phyloP scores from a whole-genome alignment of 1,284 basidiomycete genomes.

The Sanghuangporus sanghuang region DNA sequence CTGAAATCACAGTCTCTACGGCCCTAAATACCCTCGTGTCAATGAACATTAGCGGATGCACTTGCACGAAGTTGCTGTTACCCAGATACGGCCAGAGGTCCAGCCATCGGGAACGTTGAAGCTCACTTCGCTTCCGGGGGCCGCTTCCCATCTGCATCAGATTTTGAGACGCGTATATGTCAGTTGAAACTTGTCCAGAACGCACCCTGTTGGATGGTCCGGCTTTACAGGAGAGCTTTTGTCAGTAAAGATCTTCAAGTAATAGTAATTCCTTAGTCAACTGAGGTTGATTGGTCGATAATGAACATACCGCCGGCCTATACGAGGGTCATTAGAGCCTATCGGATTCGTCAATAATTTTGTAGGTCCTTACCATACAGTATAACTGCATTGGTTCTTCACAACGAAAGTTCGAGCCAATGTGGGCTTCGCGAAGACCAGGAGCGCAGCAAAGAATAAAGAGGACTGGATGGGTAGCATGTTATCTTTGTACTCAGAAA shows the following conservation, averaged over 20 bases:
- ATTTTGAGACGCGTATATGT: neutral
- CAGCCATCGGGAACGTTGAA: constrained; percentile 27
- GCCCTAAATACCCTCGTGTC: constrained; percentile 26
- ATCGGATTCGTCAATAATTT: neutral
- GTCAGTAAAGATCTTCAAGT: neutral
- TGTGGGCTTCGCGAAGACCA: too few species aligned
- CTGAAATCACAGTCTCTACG: constrained; percentile 45
- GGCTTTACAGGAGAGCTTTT: neutral
- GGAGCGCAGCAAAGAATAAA: too few species aligned
- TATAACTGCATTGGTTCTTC: neutral
- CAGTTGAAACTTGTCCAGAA: neutral
- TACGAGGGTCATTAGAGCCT: neutral
- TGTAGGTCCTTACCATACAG: neutral
- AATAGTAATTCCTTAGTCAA: neutral
- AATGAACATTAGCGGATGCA: neutral
- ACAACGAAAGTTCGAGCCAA: neutral
- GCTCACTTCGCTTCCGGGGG: constrained; percentile 15
- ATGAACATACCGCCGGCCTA: neutral
- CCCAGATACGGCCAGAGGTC: constrained; percentile 27
- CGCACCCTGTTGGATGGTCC: constrained; percentile 1
- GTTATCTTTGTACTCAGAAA: too few species aligned
- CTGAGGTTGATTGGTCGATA: neutral
- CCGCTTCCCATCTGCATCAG: constrained; percentile 22
- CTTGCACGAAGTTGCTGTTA: neutral
- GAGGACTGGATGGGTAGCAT: too few species aligned